Percentiles rank a stretch among this genome's conserved stretches.
phyloP scores from a whole-genome alignment of 164 flowering plant genomes.

The Kingdonia uniflora region DNA sequence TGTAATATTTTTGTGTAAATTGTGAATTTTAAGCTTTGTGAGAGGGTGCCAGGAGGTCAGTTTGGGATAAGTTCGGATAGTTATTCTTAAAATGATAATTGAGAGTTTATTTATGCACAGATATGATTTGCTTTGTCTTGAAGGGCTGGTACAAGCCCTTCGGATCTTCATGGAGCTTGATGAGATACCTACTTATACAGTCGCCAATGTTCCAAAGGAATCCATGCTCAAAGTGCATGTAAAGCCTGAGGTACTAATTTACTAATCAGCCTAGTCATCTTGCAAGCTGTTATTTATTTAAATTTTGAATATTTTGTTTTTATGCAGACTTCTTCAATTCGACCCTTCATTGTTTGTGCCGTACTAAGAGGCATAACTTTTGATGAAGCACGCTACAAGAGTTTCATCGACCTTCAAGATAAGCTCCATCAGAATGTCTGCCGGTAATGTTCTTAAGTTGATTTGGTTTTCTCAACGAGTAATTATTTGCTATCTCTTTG shows the following conservation, averaged over 20 bases:
- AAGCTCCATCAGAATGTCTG: slow-evolving; percentile 96
- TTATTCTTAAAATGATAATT: not conserved
- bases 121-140: slow-evolving; percentile 93
- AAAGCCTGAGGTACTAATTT: slow-evolving; percentile 54
- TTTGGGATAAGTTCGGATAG: too few relatives aligned
- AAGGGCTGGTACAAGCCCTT: slow-evolving; percentile 80
- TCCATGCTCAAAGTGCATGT: slow-evolving; percentile 76
- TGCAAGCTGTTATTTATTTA: not conserved
- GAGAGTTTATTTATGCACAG: slow-evolving; percentile 15
- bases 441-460: slow-evolving; percentile 35
- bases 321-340: slow-evolving; percentile 63
- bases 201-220: slow-evolving; percentile 32
- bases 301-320: not conserved
- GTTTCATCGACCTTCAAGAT: slow-evolving; percentile 98
- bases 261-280: too few relatives aligned
- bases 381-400: slow-evolving; percentile 74
- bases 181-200: slow-evolving; percentile 46
- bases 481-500: too few relatives aligned
- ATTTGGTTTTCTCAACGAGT: too few relatives aligned
- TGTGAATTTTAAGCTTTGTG: not conserved
- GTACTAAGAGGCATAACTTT: slow-evolving; percentile 79
- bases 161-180: slow-evolving; percentile 55
- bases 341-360: slow-evolving; percentile 92
- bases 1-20: not conserved
- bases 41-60: too few relatives aligned